These are phyloP conservation scores for Myriosclerotinia duriaeana DNA, from an alignment of 2,329 filamentous ascomycete species.

Conservation along the genomic window DNA sequence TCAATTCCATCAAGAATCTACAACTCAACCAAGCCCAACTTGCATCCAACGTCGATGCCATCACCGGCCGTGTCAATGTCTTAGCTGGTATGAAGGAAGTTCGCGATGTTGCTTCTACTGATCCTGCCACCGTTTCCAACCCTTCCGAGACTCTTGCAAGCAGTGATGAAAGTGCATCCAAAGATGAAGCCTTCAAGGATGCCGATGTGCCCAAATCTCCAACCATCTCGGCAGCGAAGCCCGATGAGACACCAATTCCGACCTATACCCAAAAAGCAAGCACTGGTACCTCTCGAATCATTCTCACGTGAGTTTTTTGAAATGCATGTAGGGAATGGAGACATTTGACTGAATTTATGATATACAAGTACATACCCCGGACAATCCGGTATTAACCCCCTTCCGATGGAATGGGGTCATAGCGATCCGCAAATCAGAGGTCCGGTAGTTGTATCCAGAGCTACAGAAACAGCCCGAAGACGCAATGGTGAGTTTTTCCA, in stretches of 20 bases:
- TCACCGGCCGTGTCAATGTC: conserved; percentile 61
- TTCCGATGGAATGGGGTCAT: conserved; percentile 85
- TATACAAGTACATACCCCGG: conserved; percentile 74
- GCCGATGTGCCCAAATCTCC: conserved; percentile 37
- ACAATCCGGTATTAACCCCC: conserved; percentile 90
- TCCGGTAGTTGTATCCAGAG: conserved; percentile 82
- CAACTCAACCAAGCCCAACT: conserved; percentile 56
- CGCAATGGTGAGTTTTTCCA: conserved; percentile 65
- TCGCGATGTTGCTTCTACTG: conserved; percentile 48
- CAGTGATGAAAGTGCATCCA: conserved; percentile 24
- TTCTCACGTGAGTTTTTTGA: conserved; percentile 52
- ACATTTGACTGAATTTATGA: conserved; percentile 11
- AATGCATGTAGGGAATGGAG: not conserved
- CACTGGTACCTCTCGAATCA: conserved; percentile 56
- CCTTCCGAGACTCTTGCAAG: conserved; percentile 23
- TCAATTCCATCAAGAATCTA: conserved; percentile 54
- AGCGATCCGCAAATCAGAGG: conserved; percentile 72
- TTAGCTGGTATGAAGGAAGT: conserved; percentile 58
- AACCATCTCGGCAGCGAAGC: conserved; percentile 36
- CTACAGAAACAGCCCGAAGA: conserved; percentile 70
- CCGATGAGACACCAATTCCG: conserved; percentile 28
- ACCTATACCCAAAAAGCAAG: conserved; percentile 40
- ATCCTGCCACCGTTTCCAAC: conserved; percentile 25
- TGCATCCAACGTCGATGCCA: conserved; percentile 56
- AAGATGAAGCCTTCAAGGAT: conserved; percentile 29